These are phyloP conservation scores for Penicillium malachiteum DNA, from an alignment of 495 filamentous ascomycete species.

Conservation along the genomic window DNA sequence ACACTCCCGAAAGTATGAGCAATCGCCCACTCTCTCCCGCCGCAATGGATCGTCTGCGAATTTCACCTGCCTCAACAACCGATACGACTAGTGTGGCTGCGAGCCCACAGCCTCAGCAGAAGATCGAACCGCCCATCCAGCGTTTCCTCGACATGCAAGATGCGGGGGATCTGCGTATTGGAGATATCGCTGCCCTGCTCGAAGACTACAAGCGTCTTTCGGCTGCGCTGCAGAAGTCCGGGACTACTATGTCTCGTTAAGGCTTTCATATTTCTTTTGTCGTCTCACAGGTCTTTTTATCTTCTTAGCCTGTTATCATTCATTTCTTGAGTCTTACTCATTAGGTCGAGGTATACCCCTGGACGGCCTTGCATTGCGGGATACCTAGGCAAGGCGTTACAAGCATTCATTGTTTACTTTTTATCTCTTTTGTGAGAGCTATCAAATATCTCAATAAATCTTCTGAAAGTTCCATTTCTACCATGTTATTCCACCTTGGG, in stretches of 20 bases:
- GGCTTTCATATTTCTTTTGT: no score
- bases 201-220: slow-evolving; percentile 86
- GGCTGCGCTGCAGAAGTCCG: slow-evolving; percentile 34
- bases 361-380: slow-evolving; percentile 10
- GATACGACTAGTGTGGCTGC: slow-evolving; percentile 18
- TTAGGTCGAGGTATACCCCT: neutral
- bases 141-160: slow-evolving; percentile 79
- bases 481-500: no score
- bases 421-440: slow-evolving; percentile 2
- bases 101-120: slow-evolving; percentile 24
- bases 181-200: slow-evolving; percentile 78
- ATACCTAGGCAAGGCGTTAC: slow-evolving; percentile 13
- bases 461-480: neutral
- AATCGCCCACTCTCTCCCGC: slow-evolving; percentile 29
- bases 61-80: slow-evolving; percentile 21
- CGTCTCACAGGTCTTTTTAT: neutral
- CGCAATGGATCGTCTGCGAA: slow-evolving; percentile 29
- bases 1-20: neutral
- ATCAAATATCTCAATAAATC: neutral
- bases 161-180: slow-evolving; percentile 73
- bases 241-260: slow-evolving; percentile 29
- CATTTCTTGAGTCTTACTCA: neutral
- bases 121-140: slow-evolving; percentile 69
- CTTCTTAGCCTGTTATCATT: neutral
- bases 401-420: slow-evolving; percentile 15